phyloP scores from a whole-genome alignment of 1,284 basidiomycete genomes.

The Neolentinus lepideus region DNA sequence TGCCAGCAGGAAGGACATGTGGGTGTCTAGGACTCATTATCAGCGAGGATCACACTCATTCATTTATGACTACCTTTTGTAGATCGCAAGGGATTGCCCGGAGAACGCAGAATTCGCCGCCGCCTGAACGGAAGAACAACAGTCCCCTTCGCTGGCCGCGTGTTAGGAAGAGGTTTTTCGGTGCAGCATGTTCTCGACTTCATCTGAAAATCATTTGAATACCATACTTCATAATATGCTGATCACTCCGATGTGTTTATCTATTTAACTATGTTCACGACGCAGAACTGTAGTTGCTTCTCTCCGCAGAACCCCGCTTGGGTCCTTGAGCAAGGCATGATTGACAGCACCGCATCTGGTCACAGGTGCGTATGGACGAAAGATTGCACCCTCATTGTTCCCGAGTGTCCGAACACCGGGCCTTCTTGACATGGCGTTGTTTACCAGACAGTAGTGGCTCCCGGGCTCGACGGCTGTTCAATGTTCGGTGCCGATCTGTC shows the following conservation, averaged over 20 bases:
- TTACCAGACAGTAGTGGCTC: too few species aligned
- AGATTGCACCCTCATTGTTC: conserved; percentile 23
- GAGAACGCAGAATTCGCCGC: conserved; percentile 39
- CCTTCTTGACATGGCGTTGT: too few species aligned
- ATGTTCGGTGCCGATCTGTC: too few species aligned
- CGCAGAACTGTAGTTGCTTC: not conserved
- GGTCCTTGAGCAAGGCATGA: not conserved
- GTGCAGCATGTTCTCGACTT: not conserved
- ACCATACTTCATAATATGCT: not conserved
- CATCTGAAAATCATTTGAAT: not conserved
- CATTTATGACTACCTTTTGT: not conserved
- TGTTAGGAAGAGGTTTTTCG: not conserved
- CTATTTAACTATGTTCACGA: not conserved
- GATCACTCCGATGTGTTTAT: not conserved
- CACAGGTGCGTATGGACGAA: conserved; percentile 10
- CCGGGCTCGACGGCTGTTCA: too few species aligned
- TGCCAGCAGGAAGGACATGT: conserved; percentile 84
- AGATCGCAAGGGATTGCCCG: conserved; percentile 78
- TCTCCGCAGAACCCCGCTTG: not conserved
- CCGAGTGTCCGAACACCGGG: conserved; percentile 11
- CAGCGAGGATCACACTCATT: not conserved
- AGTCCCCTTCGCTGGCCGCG: not conserved
- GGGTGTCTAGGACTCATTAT: conserved; percentile 16
- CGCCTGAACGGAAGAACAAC: conserved; percentile 10
- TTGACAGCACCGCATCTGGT: conserved; percentile 3